Evolutionary conservation across 1,284 basidiomycete genomes (phyloP), one percentile per base, ranked within the genome.

Genomic region (Ceratobasidium sp.): DNA sequence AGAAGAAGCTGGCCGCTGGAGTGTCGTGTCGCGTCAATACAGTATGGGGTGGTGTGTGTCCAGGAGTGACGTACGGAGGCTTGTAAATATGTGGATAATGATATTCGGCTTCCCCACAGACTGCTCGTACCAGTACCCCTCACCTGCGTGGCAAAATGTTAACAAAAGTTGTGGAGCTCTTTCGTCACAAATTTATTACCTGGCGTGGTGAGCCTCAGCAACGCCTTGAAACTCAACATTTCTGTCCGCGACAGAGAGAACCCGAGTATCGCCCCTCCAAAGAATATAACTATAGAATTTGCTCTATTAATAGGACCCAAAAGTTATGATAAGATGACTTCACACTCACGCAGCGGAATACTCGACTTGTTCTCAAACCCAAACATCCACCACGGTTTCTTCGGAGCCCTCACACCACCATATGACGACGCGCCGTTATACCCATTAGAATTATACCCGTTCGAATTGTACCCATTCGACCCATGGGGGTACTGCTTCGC

Each of bases 61-160:
- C 4, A n/a, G 17, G n/a, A 62, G 7, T 29, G 48, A 75, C 76
- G 5, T 45, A 77, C 76, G 69, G 7, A 75, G 44, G n/a, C 51
- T 66, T 7, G 63, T 50, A 44, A 65, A 73, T 19, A 77, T 74
- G 64, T 77, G 76, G 15, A 75, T 29, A 47, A 74, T 62, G 36
- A 77, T 48, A 31, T 62, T 64, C 6, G 74, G 56, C 60, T 75
- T 75, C 50, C 56, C 67, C 14, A 57, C 36, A 6, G 62, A 24
- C 50, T 67, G 60, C 47, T 45, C 41, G 36, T 75, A 75, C 76
- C 76, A 77, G 36, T 67, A 77, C 24, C 74, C 71, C 45, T 77
- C 76, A 1, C 76, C 76, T 77, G 31, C 9, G 50, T n/a, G 33
- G 22, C 54, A 33, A 7, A 44, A 5, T 11, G 41, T 64, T 9